Evolutionary conservation across 495 filamentous ascomycete genomes (phyloP).

Genomic region (Penicillium ucsense): DNA sequence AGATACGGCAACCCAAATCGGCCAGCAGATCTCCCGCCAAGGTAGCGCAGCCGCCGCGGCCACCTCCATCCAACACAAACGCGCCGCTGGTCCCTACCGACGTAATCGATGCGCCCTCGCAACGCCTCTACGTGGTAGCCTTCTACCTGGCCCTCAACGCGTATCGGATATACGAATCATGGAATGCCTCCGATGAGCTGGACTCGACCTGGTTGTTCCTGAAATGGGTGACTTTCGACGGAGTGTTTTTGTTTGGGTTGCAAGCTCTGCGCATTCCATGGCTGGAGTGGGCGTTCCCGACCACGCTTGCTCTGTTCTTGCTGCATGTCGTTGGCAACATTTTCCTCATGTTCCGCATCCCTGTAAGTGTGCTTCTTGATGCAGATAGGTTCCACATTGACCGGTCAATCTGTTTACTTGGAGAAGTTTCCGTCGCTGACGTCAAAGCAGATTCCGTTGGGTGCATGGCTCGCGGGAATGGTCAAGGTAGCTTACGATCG

Average conservation of each 20-base stretch:
- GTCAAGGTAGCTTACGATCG: constrained; percentile 75
- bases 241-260: constrained; percentile 71
- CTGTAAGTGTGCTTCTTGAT: constrained; percentile 37
- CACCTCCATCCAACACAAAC: constrained; percentile 10
- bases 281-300: constrained; percentile 77
- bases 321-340: constrained; percentile 62
- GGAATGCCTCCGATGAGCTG: constrained; percentile 62
- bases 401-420: neutral
- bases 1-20: constrained; percentile 8
- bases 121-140: constrained; percentile 74
- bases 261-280: constrained; percentile 85
- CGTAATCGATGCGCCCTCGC: constrained; percentile 75
- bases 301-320: constrained; percentile 55
- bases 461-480: constrained; percentile 55
- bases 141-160: constrained; percentile 62
- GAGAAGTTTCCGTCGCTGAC: constrained; percentile 12
- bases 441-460: constrained; percentile 47
- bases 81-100: constrained; percentile 63
- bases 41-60: constrained; percentile 6
- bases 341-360: constrained; percentile 86
- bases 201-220: constrained; percentile 79
- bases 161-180: constrained; percentile 81
- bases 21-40: constrained; percentile 18
- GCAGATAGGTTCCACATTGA: neutral
- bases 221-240: constrained; percentile 86